Evolutionary conservation across 345 rosid genomes (phyloP).

Genomic region (Ailanthus altissimus): DNA sequence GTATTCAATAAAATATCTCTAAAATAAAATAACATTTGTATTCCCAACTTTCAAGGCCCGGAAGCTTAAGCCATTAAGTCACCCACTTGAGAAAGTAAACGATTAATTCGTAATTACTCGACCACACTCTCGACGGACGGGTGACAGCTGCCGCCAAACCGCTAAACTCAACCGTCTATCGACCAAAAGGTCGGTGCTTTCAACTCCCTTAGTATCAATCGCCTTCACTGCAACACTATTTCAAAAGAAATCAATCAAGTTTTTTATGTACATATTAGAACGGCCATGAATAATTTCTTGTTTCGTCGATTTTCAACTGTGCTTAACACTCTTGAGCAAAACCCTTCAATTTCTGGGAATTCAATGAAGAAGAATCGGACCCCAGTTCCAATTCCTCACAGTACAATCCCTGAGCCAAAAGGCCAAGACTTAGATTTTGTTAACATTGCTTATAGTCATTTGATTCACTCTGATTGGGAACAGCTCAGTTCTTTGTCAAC

Average conservation of each 20-base stretch:
- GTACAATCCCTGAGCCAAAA: constrained; percentile 58
- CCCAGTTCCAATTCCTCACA: constrained; percentile 67
- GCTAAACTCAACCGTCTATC: background rate
- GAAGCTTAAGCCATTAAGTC: too few relatives aligned
- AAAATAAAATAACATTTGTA: too few relatives aligned
- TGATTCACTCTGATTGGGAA: constrained; percentile 80
- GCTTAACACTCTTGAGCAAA: constrained; percentile 15
- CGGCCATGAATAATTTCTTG: constrained; percentile 16
- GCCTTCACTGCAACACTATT: background rate
- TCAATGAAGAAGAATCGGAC: constrained; percentile 27
- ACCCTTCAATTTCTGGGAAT: constrained; percentile 18
- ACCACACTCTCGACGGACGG: background rate
- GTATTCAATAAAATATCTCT: too few relatives aligned
- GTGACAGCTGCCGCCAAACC: background rate
- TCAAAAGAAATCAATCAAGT: background rate
- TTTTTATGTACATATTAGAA: background rate
- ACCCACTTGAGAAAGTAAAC: too few relatives aligned
- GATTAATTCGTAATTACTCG: too few relatives aligned
- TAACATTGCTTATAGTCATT: constrained; percentile 77
- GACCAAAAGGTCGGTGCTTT: constrained; percentile 5
- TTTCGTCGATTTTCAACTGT: constrained; percentile 37
- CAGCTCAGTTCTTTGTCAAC: constrained; percentile 47
- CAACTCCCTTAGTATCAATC: background rate
- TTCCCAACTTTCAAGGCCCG: too few relatives aligned
- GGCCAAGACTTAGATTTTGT: constrained; percentile 86